A percentile compares a stretch with the other conserved stretches of the same genome.
Conservation (phyloP, 2,329 filamentous ascomycete genomes). For the Pleoardoris graminearum region DNA sequence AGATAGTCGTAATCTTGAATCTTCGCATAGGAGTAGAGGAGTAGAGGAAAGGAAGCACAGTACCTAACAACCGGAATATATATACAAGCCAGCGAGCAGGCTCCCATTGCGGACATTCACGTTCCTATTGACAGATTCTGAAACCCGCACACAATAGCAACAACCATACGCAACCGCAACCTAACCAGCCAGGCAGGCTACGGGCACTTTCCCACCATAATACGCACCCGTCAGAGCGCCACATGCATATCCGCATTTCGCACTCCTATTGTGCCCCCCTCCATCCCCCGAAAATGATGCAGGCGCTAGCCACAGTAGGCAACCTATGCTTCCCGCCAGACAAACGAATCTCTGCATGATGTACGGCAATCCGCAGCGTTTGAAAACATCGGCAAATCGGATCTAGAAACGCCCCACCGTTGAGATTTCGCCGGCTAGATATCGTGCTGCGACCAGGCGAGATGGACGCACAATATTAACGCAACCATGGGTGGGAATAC, state of each 20-base stretch:
- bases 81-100: neutral
- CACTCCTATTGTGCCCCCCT: neutral
- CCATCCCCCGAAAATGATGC: too few species aligned
- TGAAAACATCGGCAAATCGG: too few species aligned
- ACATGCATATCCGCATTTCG: neutral
- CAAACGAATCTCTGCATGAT: too few species aligned
- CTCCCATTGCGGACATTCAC: too few species aligned
- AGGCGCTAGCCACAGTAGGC: too few species aligned
- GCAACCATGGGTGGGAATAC: too few species aligned
- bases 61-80: slow-evolving; percentile 8
- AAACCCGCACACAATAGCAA: slow-evolving; percentile 33
- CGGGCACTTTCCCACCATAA: slow-evolving; percentile 2
- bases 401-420: too few species aligned
- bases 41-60: neutral
- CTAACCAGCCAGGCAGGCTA: too few species aligned
- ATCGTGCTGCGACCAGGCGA: too few species aligned
- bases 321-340: too few species aligned
- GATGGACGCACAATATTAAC: neutral
- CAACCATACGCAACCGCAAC: neutral
- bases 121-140: slow-evolving; percentile 23
- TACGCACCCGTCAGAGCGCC: neutral
- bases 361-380: too few species aligned
- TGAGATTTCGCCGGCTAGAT: too few species aligned
- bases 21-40: neutral
- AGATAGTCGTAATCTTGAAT: neutral